Conservation (phyloP, 371 early-diverging fungal species). For the Mucor racemosus region DNA sequence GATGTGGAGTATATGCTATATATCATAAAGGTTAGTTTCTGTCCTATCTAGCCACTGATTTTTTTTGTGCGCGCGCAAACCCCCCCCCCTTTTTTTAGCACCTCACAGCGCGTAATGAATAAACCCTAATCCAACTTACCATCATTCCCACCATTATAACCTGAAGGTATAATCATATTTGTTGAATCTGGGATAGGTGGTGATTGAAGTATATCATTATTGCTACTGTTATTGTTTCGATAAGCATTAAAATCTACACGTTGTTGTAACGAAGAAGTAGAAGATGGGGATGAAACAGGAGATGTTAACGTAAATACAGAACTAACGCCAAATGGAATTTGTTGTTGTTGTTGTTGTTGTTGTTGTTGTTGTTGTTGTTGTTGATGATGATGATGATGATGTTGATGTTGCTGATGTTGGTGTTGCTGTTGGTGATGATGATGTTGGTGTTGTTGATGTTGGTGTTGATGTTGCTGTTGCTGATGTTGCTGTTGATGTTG, state of each 20-base stretch:
- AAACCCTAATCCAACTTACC: neutral
- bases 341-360: slow-evolving; percentile 1
- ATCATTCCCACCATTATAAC: neutral
- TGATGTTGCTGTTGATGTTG: neutral
- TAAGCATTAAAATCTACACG: slow-evolving; percentile 13
- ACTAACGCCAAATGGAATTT: slow-evolving; percentile 2
- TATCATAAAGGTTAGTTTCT: neutral
- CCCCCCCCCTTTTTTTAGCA: too few species aligned
- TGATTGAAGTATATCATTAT: slow-evolving; percentile 19
- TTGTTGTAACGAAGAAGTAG: slow-evolving; percentile 21
- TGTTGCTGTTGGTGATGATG: slow-evolving; percentile 2
- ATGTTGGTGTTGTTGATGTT: neutral
- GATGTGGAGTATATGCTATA: slow-evolving; percentile 1
- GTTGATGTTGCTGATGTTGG: slow-evolving; percentile 5
- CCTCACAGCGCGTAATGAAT: too few species aligned
- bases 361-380: neutral
- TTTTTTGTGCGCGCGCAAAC: too few species aligned
- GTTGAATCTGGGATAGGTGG: slow-evolving; percentile 23
- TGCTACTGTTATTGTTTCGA: neutral
- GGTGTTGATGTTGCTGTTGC: slow-evolving; percentile 2
- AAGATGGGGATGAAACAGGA: slow-evolving; percentile 16
- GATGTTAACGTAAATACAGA: slow-evolving; percentile 17
- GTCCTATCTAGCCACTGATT: too few species aligned
- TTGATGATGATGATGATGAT: neutral
- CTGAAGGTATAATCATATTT: slow-evolving; percentile 6